phyloP scores from a whole-genome alignment of 306 rosid species.

The Nissolia schottii region DNA sequence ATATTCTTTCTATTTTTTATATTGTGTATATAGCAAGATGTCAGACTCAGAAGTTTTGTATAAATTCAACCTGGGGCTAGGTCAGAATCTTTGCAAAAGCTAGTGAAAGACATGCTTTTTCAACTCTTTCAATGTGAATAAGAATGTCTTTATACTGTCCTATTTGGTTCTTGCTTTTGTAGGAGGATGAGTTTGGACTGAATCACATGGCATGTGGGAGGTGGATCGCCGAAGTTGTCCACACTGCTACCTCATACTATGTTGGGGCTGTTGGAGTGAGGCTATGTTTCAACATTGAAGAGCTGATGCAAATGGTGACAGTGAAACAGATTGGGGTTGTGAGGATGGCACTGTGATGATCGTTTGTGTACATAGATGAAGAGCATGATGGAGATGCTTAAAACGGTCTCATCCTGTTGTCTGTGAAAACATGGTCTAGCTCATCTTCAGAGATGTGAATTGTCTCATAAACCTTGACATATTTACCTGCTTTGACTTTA shows the following conservation, averaged over 20 bases:
- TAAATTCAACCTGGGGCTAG: conserved; percentile 49
- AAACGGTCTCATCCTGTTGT: conserved; percentile 9
- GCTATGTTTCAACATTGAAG: conserved; percentile 3
- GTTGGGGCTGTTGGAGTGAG: conserved; percentile 12
- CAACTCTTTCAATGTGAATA: conserved; percentile 14
- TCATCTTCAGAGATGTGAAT: conserved; percentile 25
- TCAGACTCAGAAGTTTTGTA: conserved; percentile 35
- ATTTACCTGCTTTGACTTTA: background rate
- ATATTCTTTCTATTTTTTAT: conserved; percentile 27
- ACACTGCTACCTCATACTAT: conserved; percentile 13
- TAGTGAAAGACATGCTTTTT: conserved; percentile 43
- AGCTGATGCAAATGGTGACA: conserved; percentile 15
- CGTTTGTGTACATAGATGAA: conserved; percentile 32
- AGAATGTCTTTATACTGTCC: conserved; percentile 56
- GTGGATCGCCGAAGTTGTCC: conserved; percentile 7
- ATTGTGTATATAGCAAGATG: conserved; percentile 53
- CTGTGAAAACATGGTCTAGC: conserved; percentile 25
- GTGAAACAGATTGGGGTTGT: conserved; percentile 13
- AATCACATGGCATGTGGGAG: conserved; percentile 19
- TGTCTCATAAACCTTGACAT: conserved; percentile 19
- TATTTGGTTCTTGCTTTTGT: conserved; percentile 46
- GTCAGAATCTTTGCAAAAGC: conserved; percentile 51
- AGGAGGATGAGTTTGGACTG: conserved; percentile 44
- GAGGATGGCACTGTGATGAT: conserved; percentile 12
- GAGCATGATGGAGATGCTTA: conserved; percentile 17